Evolutionary conservation across 768 basidiomycete species (phyloP).

Genomic region (Tephrocybe rancida): DNA sequence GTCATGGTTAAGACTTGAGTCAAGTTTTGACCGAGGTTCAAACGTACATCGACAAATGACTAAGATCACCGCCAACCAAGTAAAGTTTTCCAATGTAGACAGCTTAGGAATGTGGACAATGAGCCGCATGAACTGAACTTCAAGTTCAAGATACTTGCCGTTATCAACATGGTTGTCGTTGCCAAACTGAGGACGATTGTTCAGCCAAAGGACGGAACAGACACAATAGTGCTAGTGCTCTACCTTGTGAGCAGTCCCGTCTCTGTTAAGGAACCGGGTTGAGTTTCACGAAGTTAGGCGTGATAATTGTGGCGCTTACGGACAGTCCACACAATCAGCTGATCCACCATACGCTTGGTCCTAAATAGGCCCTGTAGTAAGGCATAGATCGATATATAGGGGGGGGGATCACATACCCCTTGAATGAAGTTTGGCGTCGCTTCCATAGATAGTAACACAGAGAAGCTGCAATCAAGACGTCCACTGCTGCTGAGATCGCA

Average conservation of each 20-base stretch:
- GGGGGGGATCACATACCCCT: neutral
- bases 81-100: neutral
- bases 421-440: neutral
- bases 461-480: conserved; percentile 3
- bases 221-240: neutral
- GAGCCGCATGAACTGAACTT: neutral
- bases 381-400: neutral
- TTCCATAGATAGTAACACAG: conserved; percentile 5
- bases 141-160: neutral
- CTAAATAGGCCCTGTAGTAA: neutral
- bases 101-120: neutral
- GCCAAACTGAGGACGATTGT: neutral
- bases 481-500: neutral
- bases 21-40: neutral
- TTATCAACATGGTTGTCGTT: neutral
- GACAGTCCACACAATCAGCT: conserved; percentile 6
- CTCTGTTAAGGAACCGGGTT: neutral
- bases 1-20: neutral
- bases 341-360: conserved; percentile 1
- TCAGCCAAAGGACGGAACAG: neutral
- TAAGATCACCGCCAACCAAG: neutral
- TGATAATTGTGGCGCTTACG: neutral
- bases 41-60: neutral
- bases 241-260: conserved; percentile 4
- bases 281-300: neutral